phyloP scores from a whole-genome alignment of 805 yeast species.

The Kregervanrija delftensis region DNA sequence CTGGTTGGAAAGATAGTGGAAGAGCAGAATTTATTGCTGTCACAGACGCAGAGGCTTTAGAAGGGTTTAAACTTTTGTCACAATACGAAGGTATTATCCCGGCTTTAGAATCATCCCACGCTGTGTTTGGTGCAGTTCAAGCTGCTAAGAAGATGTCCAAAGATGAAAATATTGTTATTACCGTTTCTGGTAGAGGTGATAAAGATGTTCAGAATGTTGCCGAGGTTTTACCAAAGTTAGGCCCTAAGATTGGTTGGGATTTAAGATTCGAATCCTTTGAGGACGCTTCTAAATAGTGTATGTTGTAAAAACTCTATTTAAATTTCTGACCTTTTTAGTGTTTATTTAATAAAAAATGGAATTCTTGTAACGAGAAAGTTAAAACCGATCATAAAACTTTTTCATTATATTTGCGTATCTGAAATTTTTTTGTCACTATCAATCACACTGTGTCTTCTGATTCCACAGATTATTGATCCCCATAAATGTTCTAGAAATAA shows the following conservation, averaged over 20 bases:
- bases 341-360: too few species aligned
- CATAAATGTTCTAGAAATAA: not conserved
- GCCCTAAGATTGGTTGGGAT: conserved; percentile 94
- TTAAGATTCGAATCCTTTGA: conserved; percentile 62
- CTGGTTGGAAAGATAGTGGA: conserved; percentile 90
- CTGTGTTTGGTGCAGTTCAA: conserved; percentile 84
- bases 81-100: conserved; percentile 98
- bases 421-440: too few species aligned
- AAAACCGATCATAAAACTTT: too few species aligned
- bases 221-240: conserved; percentile 81
- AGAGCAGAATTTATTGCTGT: conserved; percentile 89
- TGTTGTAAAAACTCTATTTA: not conserved
- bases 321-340: too few species aligned
- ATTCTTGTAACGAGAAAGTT: too few species aligned
- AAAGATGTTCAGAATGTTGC: conserved; percentile 98
- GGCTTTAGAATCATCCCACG: conserved; percentile 96
- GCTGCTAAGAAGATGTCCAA: conserved; percentile 76
- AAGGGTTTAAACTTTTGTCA: conserved; percentile 81
- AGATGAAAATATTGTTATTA: conserved; percentile 78
- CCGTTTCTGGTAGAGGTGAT: conserved; percentile 97
- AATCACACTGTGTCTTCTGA: too few species aligned
- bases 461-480: too few species aligned
- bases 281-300: conserved; percentile 23
- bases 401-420: too few species aligned
- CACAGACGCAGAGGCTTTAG: conserved; percentile 90